Evolutionary conservation across 139 green algal species (phyloP).

Genomic region (Chlamydomonas sp.): DNA sequence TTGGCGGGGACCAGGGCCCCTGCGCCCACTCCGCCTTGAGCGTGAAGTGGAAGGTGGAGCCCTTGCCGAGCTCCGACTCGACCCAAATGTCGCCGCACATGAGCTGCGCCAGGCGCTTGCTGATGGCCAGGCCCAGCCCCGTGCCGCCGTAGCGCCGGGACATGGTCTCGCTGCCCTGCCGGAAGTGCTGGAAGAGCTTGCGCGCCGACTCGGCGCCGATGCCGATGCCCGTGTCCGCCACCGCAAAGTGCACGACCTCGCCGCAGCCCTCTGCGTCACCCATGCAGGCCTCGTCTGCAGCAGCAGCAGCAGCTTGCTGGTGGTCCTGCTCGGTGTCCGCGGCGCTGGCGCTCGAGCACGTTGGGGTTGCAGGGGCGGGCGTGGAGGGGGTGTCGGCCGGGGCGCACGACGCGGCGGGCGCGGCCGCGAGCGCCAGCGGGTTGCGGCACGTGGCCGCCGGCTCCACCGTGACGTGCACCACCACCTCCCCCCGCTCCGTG

Average conservation of each 20-base stretch:
- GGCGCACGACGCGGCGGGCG: neutral
- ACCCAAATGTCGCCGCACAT: slow-evolving; percentile 86
- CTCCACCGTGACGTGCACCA: slow-evolving; percentile 33
- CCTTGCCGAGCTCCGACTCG: slow-evolving; percentile 54
- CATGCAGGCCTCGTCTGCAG: neutral
- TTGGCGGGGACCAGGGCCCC: neutral
- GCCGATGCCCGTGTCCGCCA: slow-evolving; percentile 86
- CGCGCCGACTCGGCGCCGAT: slow-evolving; percentile 66
- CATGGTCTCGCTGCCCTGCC: slow-evolving; percentile 66
- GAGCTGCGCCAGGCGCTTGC: slow-evolving; percentile 77
- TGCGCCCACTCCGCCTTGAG: slow-evolving; percentile 17
- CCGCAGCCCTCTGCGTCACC: neutral
- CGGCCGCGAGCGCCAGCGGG: neutral
- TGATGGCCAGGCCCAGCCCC: slow-evolving; percentile 87
- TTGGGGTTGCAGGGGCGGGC: too few species aligned
- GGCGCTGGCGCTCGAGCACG: neutral
- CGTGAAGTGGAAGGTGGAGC: slow-evolving; percentile 69
- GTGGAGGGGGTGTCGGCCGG: neutral
- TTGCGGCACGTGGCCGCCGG: neutral
- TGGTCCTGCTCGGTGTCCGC: neutral
- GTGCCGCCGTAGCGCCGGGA: slow-evolving; percentile 81
- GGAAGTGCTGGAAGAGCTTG: slow-evolving; percentile 85
- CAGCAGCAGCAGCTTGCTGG: neutral
- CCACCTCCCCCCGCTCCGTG: slow-evolving; percentile 70
- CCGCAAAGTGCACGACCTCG: slow-evolving; percentile 67